A percentile compares a stretch with the other conserved stretches of the same genome.
phyloP scores from a whole-genome alignment of 495 filamentous ascomycete genomes.

The Gamarada debralockiae region DNA sequence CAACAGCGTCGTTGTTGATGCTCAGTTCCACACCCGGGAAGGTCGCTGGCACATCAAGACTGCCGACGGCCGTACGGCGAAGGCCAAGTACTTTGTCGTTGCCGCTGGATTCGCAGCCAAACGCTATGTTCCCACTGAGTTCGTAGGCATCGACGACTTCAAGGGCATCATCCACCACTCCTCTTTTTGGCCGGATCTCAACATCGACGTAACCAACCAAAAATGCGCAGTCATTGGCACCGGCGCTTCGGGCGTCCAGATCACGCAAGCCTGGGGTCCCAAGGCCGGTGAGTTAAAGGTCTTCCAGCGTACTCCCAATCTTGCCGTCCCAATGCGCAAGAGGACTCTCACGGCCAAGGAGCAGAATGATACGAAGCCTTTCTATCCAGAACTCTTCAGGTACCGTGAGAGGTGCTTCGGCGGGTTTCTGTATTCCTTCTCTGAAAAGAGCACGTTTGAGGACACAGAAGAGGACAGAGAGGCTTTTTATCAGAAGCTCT shows the following conservation, averaged over 20 bases:
- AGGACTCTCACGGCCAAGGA: slow-evolving; percentile 35
- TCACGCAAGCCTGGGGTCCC: slow-evolving; percentile 41
- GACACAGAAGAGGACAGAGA: slow-evolving; percentile 42
- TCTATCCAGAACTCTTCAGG: slow-evolving; percentile 42
- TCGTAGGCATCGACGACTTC: slow-evolving; percentile 50
- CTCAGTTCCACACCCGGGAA: slow-evolving; percentile 36
- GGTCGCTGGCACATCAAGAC: slow-evolving; percentile 46
- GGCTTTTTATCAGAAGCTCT: slow-evolving; percentile 41
- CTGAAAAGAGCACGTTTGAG: slow-evolving; percentile 34
- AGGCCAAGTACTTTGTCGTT: slow-evolving; percentile 44
- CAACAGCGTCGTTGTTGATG: slow-evolving; percentile 40
- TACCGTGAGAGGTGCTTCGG: slow-evolving; percentile 32
- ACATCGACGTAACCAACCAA: slow-evolving; percentile 45
- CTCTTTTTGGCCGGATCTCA: slow-evolving; percentile 53
- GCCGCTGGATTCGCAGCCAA: slow-evolving; percentile 35
- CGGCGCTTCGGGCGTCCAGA: slow-evolving; percentile 55
- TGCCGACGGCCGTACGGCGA: slow-evolving; percentile 38
- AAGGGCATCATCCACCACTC: slow-evolving; percentile 51
- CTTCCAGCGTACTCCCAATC: slow-evolving; percentile 49
- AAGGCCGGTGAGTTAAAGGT: slow-evolving; percentile 37
- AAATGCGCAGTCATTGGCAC: slow-evolving; percentile 55
- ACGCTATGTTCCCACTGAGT: slow-evolving; percentile 34
- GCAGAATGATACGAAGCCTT: slow-evolving; percentile 37
- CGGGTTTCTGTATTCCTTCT: slow-evolving; percentile 41
- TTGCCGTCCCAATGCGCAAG: slow-evolving; percentile 49